These are phyloP conservation scores for Pyricularia pennisetigena DNA, from an alignment of 2,329 filamentous ascomycete species.

Conservation along the genomic window DNA sequence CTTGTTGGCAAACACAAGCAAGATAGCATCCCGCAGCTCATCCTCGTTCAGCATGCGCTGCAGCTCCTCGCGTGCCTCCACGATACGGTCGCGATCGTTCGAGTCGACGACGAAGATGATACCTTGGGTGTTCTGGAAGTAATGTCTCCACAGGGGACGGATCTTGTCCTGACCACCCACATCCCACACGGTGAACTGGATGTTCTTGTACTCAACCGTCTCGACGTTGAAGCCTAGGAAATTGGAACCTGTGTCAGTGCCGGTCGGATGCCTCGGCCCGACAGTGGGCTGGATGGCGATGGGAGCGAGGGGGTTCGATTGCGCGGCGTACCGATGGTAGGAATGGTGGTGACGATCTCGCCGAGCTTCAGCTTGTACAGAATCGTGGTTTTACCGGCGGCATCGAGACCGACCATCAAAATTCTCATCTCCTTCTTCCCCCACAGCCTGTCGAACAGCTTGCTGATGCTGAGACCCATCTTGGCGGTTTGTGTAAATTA, in stretches of 20 bases:
- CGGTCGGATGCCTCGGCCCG: not conserved
- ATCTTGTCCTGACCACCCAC: slow-evolving; percentile 99
- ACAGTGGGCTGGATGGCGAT: not conserved
- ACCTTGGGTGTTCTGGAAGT: slow-evolving; percentile 99
- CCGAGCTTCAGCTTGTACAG: slow-evolving; percentile 99
- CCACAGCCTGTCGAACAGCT: slow-evolving; percentile 92
- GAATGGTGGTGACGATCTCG: slow-evolving; percentile 98
- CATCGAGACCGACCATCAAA: slow-evolving; percentile 98
- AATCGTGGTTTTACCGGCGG: slow-evolving; percentile 99
- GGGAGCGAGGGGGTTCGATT: not conserved
- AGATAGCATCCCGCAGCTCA: slow-evolving; percentile 92
- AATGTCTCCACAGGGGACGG: slow-evolving; percentile 97
- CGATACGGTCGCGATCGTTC: slow-evolving; percentile 96
- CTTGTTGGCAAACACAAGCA: slow-evolving; percentile 99
- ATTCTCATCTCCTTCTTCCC: slow-evolving; percentile 99
- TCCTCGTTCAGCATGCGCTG: slow-evolving; percentile 98
- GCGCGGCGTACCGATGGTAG: slow-evolving; percentile 72
- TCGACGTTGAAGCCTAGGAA: slow-evolving; percentile 92
- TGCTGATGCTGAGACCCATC: slow-evolving; percentile 98
- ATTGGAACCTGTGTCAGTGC: not conserved
- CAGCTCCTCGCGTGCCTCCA: slow-evolving; percentile 92
- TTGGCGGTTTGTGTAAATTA: slow-evolving; percentile 39
- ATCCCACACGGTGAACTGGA: slow-evolving; percentile 99
- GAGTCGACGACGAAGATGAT: slow-evolving; percentile 99
- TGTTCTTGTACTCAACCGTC: slow-evolving; percentile 99